phyloP scores from a whole-genome alignment of 257 asterid species.

The Ajuga chamaepitys region DNA sequence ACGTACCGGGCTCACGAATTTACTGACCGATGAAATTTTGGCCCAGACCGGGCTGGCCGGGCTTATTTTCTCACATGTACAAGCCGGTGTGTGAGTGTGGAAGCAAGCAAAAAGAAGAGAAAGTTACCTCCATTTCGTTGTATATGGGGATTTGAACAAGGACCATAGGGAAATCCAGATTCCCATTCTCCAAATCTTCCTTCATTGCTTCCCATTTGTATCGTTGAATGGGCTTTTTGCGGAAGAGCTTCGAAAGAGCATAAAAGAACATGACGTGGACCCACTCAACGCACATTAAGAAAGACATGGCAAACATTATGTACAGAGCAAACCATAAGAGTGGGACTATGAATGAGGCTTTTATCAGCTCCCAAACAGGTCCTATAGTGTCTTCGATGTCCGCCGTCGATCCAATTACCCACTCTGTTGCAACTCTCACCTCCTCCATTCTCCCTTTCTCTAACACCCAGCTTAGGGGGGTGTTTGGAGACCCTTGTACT shows the following conservation, averaged over 20 bases:
- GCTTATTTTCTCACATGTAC: neutral
- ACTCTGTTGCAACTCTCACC: constrained; percentile 9
- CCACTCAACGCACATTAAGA: constrained; percentile 55
- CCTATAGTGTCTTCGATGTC: constrained; percentile 25
- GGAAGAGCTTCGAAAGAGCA: constrained; percentile 38
- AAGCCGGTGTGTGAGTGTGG: neutral
- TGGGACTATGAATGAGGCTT: constrained; percentile 32
- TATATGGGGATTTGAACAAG: constrained; percentile 64
- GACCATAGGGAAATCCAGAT: constrained; percentile 42
- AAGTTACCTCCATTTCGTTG: constrained; percentile 57
- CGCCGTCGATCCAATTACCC: constrained; percentile 18
- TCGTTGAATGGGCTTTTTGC: constrained; percentile 35
- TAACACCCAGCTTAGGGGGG: too few relatives aligned
- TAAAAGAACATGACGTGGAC: constrained; percentile 47
- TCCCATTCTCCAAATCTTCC: constrained; percentile 43
- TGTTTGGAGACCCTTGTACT: too few relatives aligned
- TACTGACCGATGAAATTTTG: too few relatives aligned
- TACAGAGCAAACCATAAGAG: constrained; percentile 27
- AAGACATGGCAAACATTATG: constrained; percentile 43
- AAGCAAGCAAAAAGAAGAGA: neutral
- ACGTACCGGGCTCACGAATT: too few relatives aligned
- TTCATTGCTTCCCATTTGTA: constrained; percentile 38
- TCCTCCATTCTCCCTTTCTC: constrained; percentile 13
- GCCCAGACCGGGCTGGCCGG: too few relatives aligned
- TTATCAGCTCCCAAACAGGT: constrained; percentile 25